Evolutionary conservation across 2,329 filamentous ascomycete genomes (phyloP).

Genomic region (Huntiella omanensis): DNA sequence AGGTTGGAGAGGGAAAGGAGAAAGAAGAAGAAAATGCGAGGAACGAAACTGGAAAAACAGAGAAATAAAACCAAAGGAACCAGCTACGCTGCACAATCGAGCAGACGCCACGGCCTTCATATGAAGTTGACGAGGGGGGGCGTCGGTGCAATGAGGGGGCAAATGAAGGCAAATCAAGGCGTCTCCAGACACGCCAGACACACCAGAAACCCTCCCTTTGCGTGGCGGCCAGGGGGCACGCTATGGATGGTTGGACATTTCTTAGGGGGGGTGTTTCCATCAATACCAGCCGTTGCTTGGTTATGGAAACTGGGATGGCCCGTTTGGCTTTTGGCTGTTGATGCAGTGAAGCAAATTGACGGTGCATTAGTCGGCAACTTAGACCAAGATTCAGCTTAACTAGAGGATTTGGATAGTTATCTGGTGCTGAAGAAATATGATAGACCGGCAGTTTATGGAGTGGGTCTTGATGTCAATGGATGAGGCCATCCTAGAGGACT

Average conservation of each 20-base stretch:
- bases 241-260: neutral
- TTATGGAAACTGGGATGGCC: neutral
- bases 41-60: conserved; percentile 8
- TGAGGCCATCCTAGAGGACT: too few species aligned
- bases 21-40: conserved; percentile 13
- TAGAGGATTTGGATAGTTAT: too few species aligned
- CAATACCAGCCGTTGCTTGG: neutral
- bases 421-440: too few species aligned
- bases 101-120: conserved; percentile 11
- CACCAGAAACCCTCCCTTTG: conserved; percentile 4
- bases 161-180: conserved; percentile 12
- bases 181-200: conserved; percentile 5
- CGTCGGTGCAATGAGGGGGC: conserved; percentile 9
- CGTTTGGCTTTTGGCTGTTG: too few species aligned
- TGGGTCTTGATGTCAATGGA: too few species aligned
- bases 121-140: conserved; percentile 6
- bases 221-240: neutral
- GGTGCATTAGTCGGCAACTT: too few species aligned
- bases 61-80: conserved; percentile 13
- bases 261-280: too few species aligned
- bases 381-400: too few species aligned
- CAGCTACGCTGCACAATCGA: too few species aligned
- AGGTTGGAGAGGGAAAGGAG: conserved; percentile 15
- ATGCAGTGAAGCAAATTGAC: too few species aligned
- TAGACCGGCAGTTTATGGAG: too few species aligned